Evolutionary conservation across 345 rosid species (phyloP), one percentile per base, ranked within the genome.

Genomic region (Pelargonium nanum): DNA sequence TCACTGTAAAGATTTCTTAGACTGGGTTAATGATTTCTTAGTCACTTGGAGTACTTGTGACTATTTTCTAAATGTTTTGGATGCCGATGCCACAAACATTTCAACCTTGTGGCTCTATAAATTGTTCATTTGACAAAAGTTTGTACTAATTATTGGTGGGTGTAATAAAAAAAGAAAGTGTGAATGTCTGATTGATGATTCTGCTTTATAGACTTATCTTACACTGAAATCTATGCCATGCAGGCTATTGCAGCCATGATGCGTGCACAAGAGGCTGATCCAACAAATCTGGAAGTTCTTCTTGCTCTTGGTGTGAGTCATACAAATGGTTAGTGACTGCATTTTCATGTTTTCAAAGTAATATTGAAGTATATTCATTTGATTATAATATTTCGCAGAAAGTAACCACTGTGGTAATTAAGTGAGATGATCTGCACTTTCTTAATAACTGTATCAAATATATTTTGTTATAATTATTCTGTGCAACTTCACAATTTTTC

Each of bases 171-270:
- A n/a, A n/a, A n/a, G n/a, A n/a, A n/a, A n/a, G n/a, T n/a, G n/a
- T n/a, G n/a, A n/a, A 44, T 57, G 52, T 16, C 30, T 59, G 23
- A 22, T 23, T 50, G 19, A 48, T 13, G 44, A 45, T 32, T 48
- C 24, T 53, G 45, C 32, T 26, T 53, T 22, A 45, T 22, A 60
- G 26, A 26, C 55, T 13, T 56, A 64, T 22, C 57, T 40, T 65
- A 34, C 66, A 45, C 40, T 32, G 50, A 48, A 26, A 65, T 16
- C 22, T 56, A 67, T 64, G 69, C 53, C 64, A 40, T 78, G 65
- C 87, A 94, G 99, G 99, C 99, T 34, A 94, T 94, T 75, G 97
- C 97, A 60, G 97, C 99, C 28, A 94, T 90, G 99, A 86, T 86
- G 96, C 91, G 96, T 52, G 97, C 99, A 25, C 96, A 90, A 57